Base-by-base conservation (phyloP, 1,284 basidiomycete genomes). In the Paramarasmius palmivorus region DNA sequence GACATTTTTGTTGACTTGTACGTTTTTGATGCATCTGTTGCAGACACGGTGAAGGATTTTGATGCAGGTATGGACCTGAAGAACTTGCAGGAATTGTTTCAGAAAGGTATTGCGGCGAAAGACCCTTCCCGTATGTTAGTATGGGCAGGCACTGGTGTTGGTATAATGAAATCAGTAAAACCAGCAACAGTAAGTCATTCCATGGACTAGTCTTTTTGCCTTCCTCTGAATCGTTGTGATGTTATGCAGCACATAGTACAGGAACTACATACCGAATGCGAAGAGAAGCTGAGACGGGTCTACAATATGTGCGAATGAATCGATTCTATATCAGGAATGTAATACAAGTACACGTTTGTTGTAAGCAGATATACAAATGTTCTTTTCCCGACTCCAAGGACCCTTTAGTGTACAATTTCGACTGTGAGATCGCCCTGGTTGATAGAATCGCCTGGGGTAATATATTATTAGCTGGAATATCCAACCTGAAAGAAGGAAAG, bases 391-490 rank as follows among this genome's bases (percentile, higher is more conserved):
- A 47, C 3, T n/a, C n/a, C n/a, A n/a, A n/a, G 41, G n/a, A 6
- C 23, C 19, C 32, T 10, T 71, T 61, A 91, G 66, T 91, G 90
- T 52, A 86, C 82, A 66, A 95, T 92, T 71, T 94, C 93, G 60
- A 89, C 86, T 37, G 88, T 83, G 63, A 95, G 76, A 71, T 95
- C 93, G 52, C 92, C 92, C 68, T 93, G 89, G 69, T 87, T 88
- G 73, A 95, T 88, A 19, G 92, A 93, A 69, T 93, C 92, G 63
- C 92, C 88, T 91, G 61, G 45, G 53, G 56, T 57, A 55, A 57
- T 49, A 39, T 44, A 26, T 26, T 37, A 20, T 17, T 23, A 36
- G 14, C 15, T 37, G 42, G 32, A 42, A 42, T 19, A 44, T 50
- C 41, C 54, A 20, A 35, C 29, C 37, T 37, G 56, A 26, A 55